Evolutionary conservation across 1,139 yeast species (phyloP).

Genomic region (Blastobotrys raffinosifermentans): DNA sequence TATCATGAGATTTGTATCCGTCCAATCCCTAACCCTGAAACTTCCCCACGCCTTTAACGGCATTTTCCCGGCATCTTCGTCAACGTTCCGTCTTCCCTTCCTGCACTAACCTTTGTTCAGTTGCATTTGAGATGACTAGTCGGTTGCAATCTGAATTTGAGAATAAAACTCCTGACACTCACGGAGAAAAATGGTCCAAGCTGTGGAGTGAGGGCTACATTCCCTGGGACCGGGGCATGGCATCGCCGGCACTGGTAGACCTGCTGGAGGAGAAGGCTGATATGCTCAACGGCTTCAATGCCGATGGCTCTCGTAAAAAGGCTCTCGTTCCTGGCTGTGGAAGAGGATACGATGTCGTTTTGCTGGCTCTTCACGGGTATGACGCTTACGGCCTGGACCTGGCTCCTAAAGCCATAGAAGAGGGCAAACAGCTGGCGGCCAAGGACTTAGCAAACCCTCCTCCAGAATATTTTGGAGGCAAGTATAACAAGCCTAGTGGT

Average conservation of each 20-base stretch:
- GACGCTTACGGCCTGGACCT: conserved; percentile 8
- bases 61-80: too few relatives aligned
- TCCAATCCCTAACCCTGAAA: too few relatives aligned
- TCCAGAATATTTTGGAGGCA: conserved; percentile 2
- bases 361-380: conserved; percentile 8
- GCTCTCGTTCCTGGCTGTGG: conserved; percentile 9
- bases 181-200: too few relatives aligned
- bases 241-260: conserved; percentile 8
- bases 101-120: too few relatives aligned
- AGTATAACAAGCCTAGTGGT: not conserved
- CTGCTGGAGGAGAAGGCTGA: conserved; percentile 3
- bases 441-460: conserved; percentile 3
- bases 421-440: conserved; percentile 5
- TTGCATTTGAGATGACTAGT: too few relatives aligned
- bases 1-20: too few relatives aligned
- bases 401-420: conserved; percentile 5
- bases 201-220: too few relatives aligned
- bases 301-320: conserved; percentile 5
- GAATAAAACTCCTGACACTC: too few relatives aligned
- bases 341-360: conserved; percentile 8
- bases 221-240: conserved; percentile 8
- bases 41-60: too few relatives aligned
- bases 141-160: too few relatives aligned
- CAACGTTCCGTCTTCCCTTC: too few relatives aligned
- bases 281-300: conserved; percentile 1